These are phyloP conservation scores for Salicornia ramosissima DNA, from an alignment of 148 eudicot species.

Conservation along the genomic window DNA sequence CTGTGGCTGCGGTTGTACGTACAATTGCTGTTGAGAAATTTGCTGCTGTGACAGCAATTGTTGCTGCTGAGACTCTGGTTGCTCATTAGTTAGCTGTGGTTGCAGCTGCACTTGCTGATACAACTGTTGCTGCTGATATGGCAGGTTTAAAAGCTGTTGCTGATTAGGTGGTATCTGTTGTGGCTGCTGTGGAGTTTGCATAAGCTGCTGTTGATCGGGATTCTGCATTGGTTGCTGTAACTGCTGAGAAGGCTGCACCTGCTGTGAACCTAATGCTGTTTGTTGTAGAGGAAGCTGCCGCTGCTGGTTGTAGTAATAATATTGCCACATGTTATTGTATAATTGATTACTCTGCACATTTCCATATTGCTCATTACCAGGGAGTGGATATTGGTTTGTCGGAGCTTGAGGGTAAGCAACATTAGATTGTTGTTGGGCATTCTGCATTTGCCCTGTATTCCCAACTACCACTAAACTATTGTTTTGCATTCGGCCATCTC, in stretches of 20 bases:
- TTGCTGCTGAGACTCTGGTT: conserved; percentile 12
- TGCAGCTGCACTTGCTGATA: conserved; percentile 16
- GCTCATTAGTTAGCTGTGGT: conserved; percentile 23
- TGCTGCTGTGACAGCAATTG: conserved; percentile 22
- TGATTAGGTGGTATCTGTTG: conserved; percentile 28
- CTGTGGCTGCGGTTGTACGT: conserved; percentile 14
- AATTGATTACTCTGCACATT: conserved; percentile 35
- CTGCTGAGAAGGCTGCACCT: conserved; percentile 21
- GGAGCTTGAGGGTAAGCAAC: conserved; percentile 34
- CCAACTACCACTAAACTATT: conserved; percentile 22
- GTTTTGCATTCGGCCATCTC: conserved; percentile 29
- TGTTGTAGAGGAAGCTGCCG: conserved; percentile 49
- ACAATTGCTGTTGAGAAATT: conserved; percentile 23
- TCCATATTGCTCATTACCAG: conserved; percentile 37
- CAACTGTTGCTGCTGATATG: conserved; percentile 24
- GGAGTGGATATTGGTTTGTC: conserved; percentile 34
- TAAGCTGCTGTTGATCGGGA: conserved; percentile 10
- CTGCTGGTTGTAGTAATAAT: conserved; percentile 45
- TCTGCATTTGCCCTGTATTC: conserved; percentile 27
- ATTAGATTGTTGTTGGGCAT: conserved; percentile 32
- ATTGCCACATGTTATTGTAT: conserved; percentile 53
- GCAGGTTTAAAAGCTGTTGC: conserved; percentile 22
- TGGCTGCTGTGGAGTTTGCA: conserved; percentile 24
- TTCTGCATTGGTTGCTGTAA: conserved; percentile 29
- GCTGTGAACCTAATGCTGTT: conserved; percentile 33